Evolutionary conservation across 2,329 filamentous ascomycete species (phyloP), one percentile per base, ranked within the genome.

Genomic region (Colletotrichum sp.): DNA sequence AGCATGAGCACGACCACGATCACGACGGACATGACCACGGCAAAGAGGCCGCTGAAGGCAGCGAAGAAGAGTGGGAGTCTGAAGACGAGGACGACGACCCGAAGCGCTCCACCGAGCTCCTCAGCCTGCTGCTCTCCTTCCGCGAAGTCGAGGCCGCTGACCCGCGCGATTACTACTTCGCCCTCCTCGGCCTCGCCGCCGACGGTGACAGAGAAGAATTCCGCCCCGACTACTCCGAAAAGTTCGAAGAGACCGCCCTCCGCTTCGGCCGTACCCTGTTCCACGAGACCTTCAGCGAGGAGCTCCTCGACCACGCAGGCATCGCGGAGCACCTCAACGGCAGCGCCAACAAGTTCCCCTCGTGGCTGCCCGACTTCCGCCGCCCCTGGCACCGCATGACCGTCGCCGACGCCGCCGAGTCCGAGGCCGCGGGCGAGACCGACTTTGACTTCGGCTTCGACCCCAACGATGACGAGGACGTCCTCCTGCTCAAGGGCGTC

Each of bases 91-190:
- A 75, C 3, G 66, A 70, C 1, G 36, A 65, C 55, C 49, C 63
- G 24, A 68, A 75, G 62, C 71, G 65, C 60, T 75, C 71, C 12
- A 71, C 75, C 5, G 75, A 76, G 26, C 75, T 76, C 4, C 75
- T 76, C 16, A 76, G 34, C 15, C 71, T 76, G 6, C 75, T 76
- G 7, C 66, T 75, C 32, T 71, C 75, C 15, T 75, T 76, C 75
- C 77, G 77, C 63, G 76, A 78, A 12, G 76, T 78, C 66, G 70
- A 72, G 49, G 76, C 75, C 21, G 52, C 68, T 10, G 77, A 78
- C 59, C 72, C 77, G 9, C 76, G 77, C 16, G 77, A 78, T 6
- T 60, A 71, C 10, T 75, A 76, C 63, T 77, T 72, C 12, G 72
- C 72, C 15, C 68, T 77, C 28, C 76, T 77, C 26, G 72, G 66